A percentile compares a stretch with the other conserved stretches of the same genome.
Evolutionary conservation across 768 basidiomycete species (phyloP).

Genomic region (Rhodotorula kratochvilovae): DNA sequence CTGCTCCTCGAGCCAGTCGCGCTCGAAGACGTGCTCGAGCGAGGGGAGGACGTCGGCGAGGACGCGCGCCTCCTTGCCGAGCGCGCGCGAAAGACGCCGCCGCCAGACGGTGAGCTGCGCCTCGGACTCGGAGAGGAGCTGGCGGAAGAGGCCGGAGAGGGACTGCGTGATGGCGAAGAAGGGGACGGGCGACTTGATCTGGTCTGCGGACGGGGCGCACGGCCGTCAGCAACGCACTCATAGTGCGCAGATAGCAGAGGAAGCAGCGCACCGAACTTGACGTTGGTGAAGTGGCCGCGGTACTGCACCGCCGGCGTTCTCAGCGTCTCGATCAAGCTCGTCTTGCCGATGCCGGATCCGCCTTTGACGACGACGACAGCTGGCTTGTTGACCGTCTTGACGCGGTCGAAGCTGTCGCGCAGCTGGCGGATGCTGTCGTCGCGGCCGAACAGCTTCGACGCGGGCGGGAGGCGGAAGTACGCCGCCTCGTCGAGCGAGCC

Average conservation of each 20-base stretch:
- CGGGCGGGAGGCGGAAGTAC: slow-evolving; percentile 32
- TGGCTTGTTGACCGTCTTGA: slow-evolving; percentile 8
- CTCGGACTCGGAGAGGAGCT: slow-evolving; percentile 33
- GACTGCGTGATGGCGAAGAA: slow-evolving; percentile 38
- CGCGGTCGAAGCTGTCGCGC: slow-evolving; percentile 16
- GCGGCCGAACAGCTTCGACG: slow-evolving; percentile 27
- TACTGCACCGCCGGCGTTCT: slow-evolving; percentile 8
- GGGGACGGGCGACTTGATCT: slow-evolving; percentile 38
- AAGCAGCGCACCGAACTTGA: slow-evolving; percentile 27
- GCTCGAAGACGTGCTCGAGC: slow-evolving; percentile 34
- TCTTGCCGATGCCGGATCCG: slow-evolving; percentile 32
- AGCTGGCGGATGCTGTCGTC: slow-evolving; percentile 13
- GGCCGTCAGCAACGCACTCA: neutral
- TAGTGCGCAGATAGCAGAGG: no score
- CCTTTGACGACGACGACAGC: slow-evolving; percentile 31
- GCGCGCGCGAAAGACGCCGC: slow-evolving; percentile 19
- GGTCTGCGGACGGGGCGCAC: slow-evolving; percentile 1
- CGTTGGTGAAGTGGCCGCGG: slow-evolving; percentile 20
- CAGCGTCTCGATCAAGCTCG: slow-evolving; percentile 29
- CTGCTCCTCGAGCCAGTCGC: slow-evolving; percentile 22
- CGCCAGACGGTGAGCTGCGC: slow-evolving; percentile 28
- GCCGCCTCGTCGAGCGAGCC: slow-evolving; percentile 33
- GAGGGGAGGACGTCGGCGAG: slow-evolving; percentile 34
- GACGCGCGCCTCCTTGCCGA: slow-evolving; percentile 30
- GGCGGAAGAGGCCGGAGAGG: slow-evolving; percentile 35